Conservation (phyloP, 2,329 filamentous ascomycete genomes). For the Ceratocystiopsis minuta region DNA sequence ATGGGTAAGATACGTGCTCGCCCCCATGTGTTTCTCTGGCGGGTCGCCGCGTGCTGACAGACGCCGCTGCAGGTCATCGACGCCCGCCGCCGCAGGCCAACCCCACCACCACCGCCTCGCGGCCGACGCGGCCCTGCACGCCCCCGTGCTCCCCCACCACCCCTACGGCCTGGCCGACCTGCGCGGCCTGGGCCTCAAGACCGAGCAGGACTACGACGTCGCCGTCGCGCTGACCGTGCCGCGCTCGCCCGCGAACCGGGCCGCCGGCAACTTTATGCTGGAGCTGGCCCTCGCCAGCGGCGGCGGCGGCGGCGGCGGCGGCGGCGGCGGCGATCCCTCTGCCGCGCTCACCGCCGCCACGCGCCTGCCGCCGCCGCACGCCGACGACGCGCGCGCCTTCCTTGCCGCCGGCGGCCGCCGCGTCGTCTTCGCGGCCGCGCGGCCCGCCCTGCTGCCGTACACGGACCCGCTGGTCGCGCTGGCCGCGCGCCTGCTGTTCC, state of each 20-base stretch:
- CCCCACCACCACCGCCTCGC: neutral
- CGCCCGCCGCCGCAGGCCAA: neutral
- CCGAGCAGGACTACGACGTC: constrained; percentile 72
- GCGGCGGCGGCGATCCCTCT: neutral
- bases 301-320: constrained; percentile 7
- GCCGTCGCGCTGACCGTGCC: constrained; percentile 59
- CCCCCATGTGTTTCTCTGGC: constrained; percentile 1
- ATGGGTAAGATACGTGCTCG: constrained; percentile 24
- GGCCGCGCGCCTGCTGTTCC: constrained; percentile 39
- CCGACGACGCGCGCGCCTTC: constrained; percentile 12
- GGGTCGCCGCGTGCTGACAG: neutral
- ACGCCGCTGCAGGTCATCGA: neutral
- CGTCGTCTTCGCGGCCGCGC: constrained; percentile 44
- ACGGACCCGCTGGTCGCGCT: constrained; percentile 49
- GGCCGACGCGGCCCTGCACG: constrained; percentile 1
- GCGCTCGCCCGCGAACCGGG: constrained; percentile 56
- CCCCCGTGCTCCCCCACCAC: neutral
- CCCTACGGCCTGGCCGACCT: constrained; percentile 34
- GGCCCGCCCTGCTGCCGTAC: constrained; percentile 68
- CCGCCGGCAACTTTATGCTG: constrained; percentile 87
- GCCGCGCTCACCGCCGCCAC: constrained; percentile 14
- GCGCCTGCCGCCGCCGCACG: constrained; percentile 12
- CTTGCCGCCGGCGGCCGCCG: constrained; percentile 17
- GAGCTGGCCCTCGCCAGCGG: constrained; percentile 50
- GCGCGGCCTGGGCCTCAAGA: constrained; percentile 35